A percentile compares a stretch with the other conserved stretches of the same genome.
phyloP scores from a whole-genome alignment of 306 rosid genomes.

The Rosa lucieae region DNA sequence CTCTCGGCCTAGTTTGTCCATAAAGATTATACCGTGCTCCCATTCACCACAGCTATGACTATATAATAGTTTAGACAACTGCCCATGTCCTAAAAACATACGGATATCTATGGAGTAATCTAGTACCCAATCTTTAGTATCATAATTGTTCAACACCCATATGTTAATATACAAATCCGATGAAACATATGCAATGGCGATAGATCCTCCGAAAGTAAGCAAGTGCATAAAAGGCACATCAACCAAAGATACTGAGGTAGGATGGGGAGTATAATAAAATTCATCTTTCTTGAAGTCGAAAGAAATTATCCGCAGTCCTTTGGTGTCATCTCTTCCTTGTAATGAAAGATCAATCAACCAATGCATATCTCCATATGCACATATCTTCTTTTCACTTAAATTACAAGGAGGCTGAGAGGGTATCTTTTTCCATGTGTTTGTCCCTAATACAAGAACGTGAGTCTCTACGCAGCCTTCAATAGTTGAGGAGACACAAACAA shows the following conservation, averaged over 20 bases:
- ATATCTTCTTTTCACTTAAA: background rate
- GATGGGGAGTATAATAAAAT: background rate
- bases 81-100: too few species aligned
- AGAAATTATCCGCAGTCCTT: background rate
- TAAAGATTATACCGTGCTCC: background rate
- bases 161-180: background rate
- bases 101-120: too few species aligned
- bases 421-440: background rate
- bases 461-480: background rate
- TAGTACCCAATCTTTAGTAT: background rate
- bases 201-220: background rate
- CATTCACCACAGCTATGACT: background rate
- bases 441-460: background rate
- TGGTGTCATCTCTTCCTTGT: background rate
- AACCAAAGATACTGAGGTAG: background rate
- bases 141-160: background rate
- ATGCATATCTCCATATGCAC: background rate
- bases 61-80: too few species aligned
- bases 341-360: background rate
- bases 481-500: background rate
- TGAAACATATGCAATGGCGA: background rate
- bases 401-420: background rate
- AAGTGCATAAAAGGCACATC: background rate
- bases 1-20: background rate
- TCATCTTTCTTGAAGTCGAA: slow-evolving; percentile 3